Conservation (phyloP, 2,329 filamentous ascomycete genomes). For the Fusarium torreyae region DNA sequence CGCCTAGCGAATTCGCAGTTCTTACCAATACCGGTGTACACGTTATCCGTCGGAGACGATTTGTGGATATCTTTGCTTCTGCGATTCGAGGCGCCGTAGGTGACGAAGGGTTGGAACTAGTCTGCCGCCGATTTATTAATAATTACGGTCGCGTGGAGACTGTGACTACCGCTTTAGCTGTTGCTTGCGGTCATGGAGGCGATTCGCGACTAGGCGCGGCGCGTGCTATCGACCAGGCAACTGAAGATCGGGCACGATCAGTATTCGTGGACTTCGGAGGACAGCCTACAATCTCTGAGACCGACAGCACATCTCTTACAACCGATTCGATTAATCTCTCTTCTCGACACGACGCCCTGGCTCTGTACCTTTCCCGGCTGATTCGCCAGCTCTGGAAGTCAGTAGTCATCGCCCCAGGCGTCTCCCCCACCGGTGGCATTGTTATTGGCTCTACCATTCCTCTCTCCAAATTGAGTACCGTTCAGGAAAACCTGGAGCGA, state of each 20-base stretch:
- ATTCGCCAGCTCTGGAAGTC: conserved; percentile 91
- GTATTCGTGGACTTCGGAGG: conserved; percentile 95
- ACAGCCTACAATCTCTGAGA: conserved; percentile 85
- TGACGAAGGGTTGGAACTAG: conserved; percentile 84
- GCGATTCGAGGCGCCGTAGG: conserved; percentile 81
- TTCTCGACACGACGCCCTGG: conserved; percentile 88
- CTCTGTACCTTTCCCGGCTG: conserved; percentile 89
- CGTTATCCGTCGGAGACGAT: conserved; percentile 83
- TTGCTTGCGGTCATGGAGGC: conserved; percentile 93
- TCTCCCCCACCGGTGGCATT: conserved; percentile 70
- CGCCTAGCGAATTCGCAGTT: conserved; percentile 87
- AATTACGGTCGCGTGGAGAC: conserved; percentile 92
- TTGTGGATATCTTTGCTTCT: conserved; percentile 93
- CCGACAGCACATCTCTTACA: conserved; percentile 77
- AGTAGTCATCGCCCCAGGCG: conserved; percentile 74
- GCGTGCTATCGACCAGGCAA: conserved; percentile 85
- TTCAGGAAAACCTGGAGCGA: conserved; percentile 86
- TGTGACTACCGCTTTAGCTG: conserved; percentile 90
- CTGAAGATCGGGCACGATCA: conserved; percentile 86
- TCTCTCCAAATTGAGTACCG: conserved; percentile 76
- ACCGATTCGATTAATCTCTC: conserved; percentile 90
- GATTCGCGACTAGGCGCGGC: conserved; percentile 80
- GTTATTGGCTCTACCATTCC: conserved; percentile 77
- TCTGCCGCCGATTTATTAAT: conserved; percentile 86
- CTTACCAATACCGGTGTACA: conserved; percentile 94